phyloP scores from a whole-genome alignment of 2,329 filamentous ascomycete genomes.

The Colletotrichum sp. region DNA sequence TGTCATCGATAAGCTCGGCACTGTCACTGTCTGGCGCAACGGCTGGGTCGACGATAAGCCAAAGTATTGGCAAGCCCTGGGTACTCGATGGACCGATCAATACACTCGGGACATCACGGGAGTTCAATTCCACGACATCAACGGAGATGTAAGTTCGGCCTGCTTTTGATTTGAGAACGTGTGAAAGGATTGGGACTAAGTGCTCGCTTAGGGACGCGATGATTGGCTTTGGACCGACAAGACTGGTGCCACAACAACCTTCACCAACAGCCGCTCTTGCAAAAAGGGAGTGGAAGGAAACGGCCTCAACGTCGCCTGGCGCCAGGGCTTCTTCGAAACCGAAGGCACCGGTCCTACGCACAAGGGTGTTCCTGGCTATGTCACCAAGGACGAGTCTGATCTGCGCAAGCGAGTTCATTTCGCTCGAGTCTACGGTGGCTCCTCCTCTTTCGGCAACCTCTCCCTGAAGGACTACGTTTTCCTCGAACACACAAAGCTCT shows the following conservation, averaged over 20 bases:
- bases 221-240: constrained; percentile 29
- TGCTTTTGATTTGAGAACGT: fast-evolving
- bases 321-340: constrained; percentile 17
- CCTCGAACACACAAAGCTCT: not conserved
- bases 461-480: not conserved
- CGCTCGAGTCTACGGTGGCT: not conserved
- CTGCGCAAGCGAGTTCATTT: not conserved
- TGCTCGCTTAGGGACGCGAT: not conserved
- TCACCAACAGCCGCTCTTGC: constrained; percentile 23
- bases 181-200: fast-evolving
- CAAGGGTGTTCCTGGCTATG: not conserved
- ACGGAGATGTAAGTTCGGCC: not conserved
- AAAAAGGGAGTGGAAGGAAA: constrained; percentile 23
- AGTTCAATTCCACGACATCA: not conserved
- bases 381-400: not conserved
- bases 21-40: not conserved
- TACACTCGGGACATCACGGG: not conserved
- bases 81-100: not conserved
- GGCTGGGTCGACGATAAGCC: not conserved
- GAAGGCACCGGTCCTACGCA: not conserved
- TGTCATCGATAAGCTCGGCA: not conserved
- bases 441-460: not conserved
- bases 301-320: constrained; percentile 27
- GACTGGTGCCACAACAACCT: constrained; percentile 22
- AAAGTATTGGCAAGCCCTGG: not conserved